phyloP scores from a whole-genome alignment of 2,329 filamentous ascomycete species.

The Curvularia spicifera region DNA sequence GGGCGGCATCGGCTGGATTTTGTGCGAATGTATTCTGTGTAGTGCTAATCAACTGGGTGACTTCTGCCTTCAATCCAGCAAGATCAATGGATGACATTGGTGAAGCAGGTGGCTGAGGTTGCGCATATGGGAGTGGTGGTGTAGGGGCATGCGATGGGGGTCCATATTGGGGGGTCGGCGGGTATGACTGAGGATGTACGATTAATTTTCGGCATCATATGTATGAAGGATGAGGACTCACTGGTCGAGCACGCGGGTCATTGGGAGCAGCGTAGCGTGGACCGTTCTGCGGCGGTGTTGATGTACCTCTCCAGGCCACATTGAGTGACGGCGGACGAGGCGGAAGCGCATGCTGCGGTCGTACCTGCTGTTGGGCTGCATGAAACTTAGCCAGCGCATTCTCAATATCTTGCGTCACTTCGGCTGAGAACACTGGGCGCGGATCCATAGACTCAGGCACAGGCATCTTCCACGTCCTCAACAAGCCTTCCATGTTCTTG shows the following conservation, averaged over 20 bases:
- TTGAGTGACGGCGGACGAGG: constrained; percentile 52
- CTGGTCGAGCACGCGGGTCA: constrained; percentile 47
- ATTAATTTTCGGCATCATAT: constrained; percentile 10
- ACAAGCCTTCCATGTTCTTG: constrained; percentile 93
- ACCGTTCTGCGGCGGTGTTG: constrained; percentile 69
- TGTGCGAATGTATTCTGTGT: constrained; percentile 76
- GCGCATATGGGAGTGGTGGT: constrained; percentile 39
- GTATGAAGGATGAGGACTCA: constrained; percentile 20
- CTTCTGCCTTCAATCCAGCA: constrained; percentile 80
- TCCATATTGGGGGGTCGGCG: constrained; percentile 37
- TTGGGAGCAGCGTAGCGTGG: constrained; percentile 43
- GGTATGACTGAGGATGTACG: constrained; percentile 21
- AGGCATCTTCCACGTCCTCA: constrained; percentile 97
- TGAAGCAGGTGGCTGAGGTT: constrained; percentile 40
- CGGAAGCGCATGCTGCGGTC: constrained; percentile 51
- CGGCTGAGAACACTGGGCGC: constrained; percentile 87
- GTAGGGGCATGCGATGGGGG: constrained; percentile 30
- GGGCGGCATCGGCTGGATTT: constrained; percentile 75
- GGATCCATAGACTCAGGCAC: constrained; percentile 91
- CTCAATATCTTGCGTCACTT: constrained; percentile 89
- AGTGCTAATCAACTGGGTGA: constrained; percentile 76
- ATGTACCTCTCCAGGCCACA: constrained; percentile 71
- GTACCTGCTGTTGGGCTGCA: constrained; percentile 63
- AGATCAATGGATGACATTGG: constrained; percentile 42
- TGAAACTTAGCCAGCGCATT: constrained; percentile 88